A percentile compares a stretch with the other conserved stretches of the same genome.
These are phyloP conservation scores for Aspergillus pseudoviridinutans DNA, from an alignment of 2,329 filamentous ascomycete species.

Conservation along the genomic window DNA sequence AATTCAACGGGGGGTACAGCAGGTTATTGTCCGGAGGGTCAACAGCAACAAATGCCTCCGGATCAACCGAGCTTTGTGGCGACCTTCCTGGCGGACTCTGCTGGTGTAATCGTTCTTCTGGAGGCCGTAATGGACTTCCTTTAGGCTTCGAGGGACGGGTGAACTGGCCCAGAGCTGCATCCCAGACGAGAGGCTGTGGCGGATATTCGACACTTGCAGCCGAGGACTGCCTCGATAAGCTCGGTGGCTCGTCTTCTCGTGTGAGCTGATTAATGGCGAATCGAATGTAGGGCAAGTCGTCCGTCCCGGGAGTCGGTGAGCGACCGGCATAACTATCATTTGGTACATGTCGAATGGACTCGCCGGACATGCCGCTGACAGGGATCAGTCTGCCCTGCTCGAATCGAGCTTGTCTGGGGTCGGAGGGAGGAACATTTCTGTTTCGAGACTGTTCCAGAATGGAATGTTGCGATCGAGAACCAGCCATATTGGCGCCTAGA, in stretches of 20 bases:
- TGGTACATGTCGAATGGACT: slow-evolving; percentile 22
- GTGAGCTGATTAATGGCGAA: slow-evolving; percentile 88
- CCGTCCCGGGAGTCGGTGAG: slow-evolving; percentile 67
- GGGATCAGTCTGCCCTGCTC: slow-evolving; percentile 19
- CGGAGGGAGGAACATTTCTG: slow-evolving; percentile 15
- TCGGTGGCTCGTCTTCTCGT: slow-evolving; percentile 61
- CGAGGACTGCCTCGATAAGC: slow-evolving; percentile 51
- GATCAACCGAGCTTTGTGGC: slow-evolving; percentile 21
- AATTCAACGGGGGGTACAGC: slow-evolving; percentile 57
- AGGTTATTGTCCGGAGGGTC: slow-evolving; percentile 42
- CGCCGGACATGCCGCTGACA: slow-evolving; percentile 22
- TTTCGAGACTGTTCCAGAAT: slow-evolving; percentile 3
- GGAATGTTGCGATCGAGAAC: slow-evolving; percentile 9
- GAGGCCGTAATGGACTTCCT: slow-evolving; percentile 27
- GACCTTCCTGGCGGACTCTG: slow-evolving; percentile 6
- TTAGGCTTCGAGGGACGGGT: slow-evolving; percentile 29
- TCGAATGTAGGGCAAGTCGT: slow-evolving; percentile 82
- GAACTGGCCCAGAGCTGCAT: slow-evolving; percentile 44
- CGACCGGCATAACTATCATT: slow-evolving; percentile 31
- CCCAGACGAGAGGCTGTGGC: slow-evolving; percentile 48
- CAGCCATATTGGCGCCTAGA: slow-evolving; percentile 18
- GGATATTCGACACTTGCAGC: slow-evolving; percentile 44
- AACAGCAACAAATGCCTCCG: slow-evolving; percentile 48
- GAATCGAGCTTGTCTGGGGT: slow-evolving; percentile 25
- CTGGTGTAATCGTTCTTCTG: slow-evolving; percentile 6